Percentiles rank a stretch among this genome's conserved stretches.
These are phyloP conservation scores for Gracilaria caudata DNA, from an alignment of 23 red algal genomes.

Conservation along the genomic window DNA sequence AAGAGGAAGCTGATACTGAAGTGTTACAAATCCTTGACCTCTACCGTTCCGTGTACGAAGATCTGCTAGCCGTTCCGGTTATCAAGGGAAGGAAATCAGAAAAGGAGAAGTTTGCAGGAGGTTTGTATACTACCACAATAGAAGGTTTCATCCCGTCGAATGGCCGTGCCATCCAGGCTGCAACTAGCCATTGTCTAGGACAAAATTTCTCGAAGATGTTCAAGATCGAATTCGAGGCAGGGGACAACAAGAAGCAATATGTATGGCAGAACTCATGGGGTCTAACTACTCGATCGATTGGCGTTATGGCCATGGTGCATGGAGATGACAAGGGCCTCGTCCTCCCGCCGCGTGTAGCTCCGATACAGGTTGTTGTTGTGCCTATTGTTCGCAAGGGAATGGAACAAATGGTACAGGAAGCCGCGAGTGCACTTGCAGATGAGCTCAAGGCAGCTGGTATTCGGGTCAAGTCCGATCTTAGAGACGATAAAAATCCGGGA, in stretches of 20 bases:
- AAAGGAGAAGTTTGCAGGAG: slow-evolving; percentile 98
- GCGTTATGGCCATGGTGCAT: slow-evolving; percentile 97
- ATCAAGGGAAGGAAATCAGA: slow-evolving; percentile 92
- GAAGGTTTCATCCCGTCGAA: slow-evolving; percentile 97
- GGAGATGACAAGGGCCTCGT: slow-evolving; percentile 95
- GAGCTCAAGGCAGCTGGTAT: slow-evolving; percentile 74
- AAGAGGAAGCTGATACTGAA: slow-evolving; percentile 87
- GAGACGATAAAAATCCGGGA: slow-evolving; percentile 92
- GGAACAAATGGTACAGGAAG: slow-evolving; percentile 55
- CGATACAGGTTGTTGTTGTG: slow-evolving; percentile 89
- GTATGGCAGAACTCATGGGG: slow-evolving; percentile 99
- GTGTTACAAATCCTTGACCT: slow-evolving; percentile 93
- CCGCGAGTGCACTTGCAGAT: slow-evolving; percentile 29
- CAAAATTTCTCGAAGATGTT: slow-evolving; percentile 99
- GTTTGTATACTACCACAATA: slow-evolving; percentile 96
- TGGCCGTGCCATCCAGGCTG: slow-evolving; percentile 94
- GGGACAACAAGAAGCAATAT: slow-evolving; percentile 59
- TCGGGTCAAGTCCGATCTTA: slow-evolving; percentile 81
- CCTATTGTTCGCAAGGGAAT: slow-evolving; percentile 83
- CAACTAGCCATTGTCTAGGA: slow-evolving; percentile 96
- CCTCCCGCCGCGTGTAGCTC: slow-evolving; percentile 89
- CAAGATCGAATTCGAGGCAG: slow-evolving; percentile 84
- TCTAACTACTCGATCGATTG: slow-evolving; percentile 89
- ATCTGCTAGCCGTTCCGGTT: slow-evolving; percentile 96
- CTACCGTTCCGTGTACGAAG: slow-evolving; percentile 94